These are phyloP conservation scores for Fusarium nanum DNA, from an alignment of 2,329 filamentous ascomycete genomes.

Conservation along the genomic window DNA sequence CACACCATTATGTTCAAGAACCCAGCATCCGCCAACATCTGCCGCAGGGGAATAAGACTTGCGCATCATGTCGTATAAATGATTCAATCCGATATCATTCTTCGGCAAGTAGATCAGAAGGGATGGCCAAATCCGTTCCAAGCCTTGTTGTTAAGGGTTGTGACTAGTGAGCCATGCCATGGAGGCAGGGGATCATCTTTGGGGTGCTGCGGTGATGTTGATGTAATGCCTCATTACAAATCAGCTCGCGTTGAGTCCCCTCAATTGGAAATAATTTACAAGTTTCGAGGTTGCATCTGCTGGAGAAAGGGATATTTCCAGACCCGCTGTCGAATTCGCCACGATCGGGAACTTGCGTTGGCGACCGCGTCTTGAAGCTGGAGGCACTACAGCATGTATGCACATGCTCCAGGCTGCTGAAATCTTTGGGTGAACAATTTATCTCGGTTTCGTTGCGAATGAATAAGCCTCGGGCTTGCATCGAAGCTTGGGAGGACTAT, in stretches of 20 bases:
- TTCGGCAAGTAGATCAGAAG: background rate
- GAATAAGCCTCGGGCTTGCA: slow-evolving; percentile 21
- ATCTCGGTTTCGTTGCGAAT: slow-evolving; percentile 25
- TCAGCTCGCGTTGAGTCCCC: slow-evolving; percentile 2
- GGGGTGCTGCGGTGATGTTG: slow-evolving; percentile 5
- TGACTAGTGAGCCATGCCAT: background rate
- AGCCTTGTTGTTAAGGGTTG: background rate
- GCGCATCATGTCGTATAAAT: background rate
- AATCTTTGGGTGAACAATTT: background rate
- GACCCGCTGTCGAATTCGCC: slow-evolving; percentile 24
- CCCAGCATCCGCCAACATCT: background rate
- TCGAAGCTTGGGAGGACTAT: slow-evolving; percentile 3
- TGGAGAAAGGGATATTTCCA: background rate
- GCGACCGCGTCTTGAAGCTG: slow-evolving; percentile 1
- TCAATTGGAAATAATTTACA: slow-evolving; percentile 14
- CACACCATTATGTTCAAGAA: background rate
- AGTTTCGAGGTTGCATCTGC: slow-evolving; percentile 3
- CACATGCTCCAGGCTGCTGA: background rate
- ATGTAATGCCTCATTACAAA: slow-evolving; percentile 37
- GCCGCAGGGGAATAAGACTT: background rate
- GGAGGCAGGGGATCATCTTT: background rate
- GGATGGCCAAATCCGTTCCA: background rate
- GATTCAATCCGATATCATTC: background rate
- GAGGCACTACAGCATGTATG: background rate
- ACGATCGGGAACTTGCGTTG: slow-evolving; percentile 27